Conservation (phyloP, 129 eudicot species). For the Ambrosia trifida region DNA sequence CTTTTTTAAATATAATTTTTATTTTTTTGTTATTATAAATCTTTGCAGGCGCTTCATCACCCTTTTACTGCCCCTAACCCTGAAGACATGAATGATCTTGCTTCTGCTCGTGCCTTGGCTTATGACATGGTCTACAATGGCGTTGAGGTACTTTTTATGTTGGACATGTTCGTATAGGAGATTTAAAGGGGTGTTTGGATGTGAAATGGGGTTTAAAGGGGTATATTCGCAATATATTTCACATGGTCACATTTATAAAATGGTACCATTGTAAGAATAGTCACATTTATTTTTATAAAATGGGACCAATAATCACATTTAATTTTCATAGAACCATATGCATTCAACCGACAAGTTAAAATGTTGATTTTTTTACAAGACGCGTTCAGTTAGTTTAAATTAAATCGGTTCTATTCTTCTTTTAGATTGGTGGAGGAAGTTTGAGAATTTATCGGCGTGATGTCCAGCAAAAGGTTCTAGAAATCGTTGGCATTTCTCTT, state of each 20-base stretch:
- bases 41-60: constrained; percentile 85
- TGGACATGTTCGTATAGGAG: background rate
- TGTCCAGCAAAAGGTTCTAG: constrained; percentile 89
- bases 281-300: background rate
- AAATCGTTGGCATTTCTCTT: constrained; percentile 78
- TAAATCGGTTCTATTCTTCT: constrained; percentile 6
- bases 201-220: background rate
- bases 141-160: constrained; percentile 62
- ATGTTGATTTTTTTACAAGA: background rate
- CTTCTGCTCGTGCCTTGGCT: constrained; percentile 98
- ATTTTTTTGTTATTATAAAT: background rate
- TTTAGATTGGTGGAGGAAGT: constrained; percentile 98
- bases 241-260: background rate
- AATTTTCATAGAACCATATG: constrained; percentile 7
- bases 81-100: constrained; percentile 80
- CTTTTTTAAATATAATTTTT: background rate
- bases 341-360: background rate
- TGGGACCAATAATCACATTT: background rate
- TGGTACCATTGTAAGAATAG: background rate
- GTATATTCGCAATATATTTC: background rate
- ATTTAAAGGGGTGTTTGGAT: background rate
- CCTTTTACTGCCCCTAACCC: constrained; percentile 98
- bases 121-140: constrained; percentile 99
- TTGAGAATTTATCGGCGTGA: constrained; percentile 90
- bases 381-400: background rate